Conservation (phyloP, 2,329 filamentous ascomycete species). For the Colletotrichum melonis region DNA sequence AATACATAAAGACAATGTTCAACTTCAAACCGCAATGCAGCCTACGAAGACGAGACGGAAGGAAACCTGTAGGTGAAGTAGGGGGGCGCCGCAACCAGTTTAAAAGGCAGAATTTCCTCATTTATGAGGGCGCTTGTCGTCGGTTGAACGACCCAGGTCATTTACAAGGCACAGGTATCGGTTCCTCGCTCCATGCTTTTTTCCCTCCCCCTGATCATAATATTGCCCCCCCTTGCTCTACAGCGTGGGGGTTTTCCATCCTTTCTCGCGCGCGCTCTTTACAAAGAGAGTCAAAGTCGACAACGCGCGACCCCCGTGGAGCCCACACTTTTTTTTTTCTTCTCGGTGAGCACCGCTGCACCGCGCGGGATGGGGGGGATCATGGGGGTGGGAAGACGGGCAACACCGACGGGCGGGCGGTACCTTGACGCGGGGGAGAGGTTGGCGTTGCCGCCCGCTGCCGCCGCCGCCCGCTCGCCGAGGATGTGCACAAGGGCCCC, state of each 20-base stretch:
- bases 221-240: background rate
- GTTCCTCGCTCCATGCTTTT: background rate
- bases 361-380: background rate
- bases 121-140: constrained; percentile 1
- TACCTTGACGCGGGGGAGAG: background rate
- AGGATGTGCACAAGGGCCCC: constrained; percentile 28
- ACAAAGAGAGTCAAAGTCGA: background rate
- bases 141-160: background rate
- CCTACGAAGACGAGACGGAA: background rate
- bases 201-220: background rate
- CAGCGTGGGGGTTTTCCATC: constrained; percentile 1
- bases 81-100: background rate
- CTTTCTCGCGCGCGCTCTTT: background rate
- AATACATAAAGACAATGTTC: background rate
- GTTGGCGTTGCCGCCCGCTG: too few relatives aligned
- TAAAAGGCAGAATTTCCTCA: background rate
- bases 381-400: background rate
- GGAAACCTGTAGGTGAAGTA: background rate
- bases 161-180: too few relatives aligned
- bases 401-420: background rate
- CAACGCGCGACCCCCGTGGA: background rate
- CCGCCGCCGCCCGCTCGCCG: background rate
- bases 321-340: too few relatives aligned
- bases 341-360: background rate
- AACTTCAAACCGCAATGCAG: background rate